Conservation (phyloP, 2,329 filamentous ascomycete species). For the Exophiala dermatitidis region DNA sequence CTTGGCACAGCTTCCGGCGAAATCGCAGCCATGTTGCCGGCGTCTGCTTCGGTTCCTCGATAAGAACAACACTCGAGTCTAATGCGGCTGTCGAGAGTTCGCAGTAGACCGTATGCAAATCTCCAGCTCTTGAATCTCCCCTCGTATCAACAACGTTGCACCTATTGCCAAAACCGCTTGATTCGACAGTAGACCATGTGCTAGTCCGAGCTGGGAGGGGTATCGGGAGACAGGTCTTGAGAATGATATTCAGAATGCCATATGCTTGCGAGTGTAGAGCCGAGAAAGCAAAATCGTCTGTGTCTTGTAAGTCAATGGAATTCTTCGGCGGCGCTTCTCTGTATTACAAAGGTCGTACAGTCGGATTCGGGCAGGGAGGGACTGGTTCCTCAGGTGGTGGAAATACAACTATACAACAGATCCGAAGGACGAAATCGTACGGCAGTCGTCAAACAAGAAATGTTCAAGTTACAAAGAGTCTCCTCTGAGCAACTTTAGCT, state of each 20-base stretch:
- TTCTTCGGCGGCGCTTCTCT: background rate
- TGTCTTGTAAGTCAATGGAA: background rate
- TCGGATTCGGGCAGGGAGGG: background rate
- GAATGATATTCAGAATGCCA: background rate
- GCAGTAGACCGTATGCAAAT: background rate
- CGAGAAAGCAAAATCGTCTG: background rate
- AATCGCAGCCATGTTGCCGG: constrained; percentile 2
- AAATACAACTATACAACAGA: constrained; percentile 5
- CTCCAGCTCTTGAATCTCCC: background rate
- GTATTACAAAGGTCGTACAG: background rate
- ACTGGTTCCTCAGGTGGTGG: background rate
- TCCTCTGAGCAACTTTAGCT: constrained; percentile 2
- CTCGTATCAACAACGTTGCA: background rate
- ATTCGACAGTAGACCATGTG: background rate
- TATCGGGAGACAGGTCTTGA: background rate
- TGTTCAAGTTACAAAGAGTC: constrained; percentile 5
- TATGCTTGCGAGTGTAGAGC: background rate
- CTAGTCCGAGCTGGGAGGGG: background rate
- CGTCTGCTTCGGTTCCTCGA: background rate
- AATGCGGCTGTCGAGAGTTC: background rate
- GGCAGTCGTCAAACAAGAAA: background rate
- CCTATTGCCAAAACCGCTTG: background rate
- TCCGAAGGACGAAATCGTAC: background rate
- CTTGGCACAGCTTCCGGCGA: constrained; percentile 3
- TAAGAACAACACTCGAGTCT: background rate